A percentile compares a stretch with the other conserved stretches of the same genome.
phyloP scores from a whole-genome alignment of 495 filamentous ascomycete species.

The Trichoderma reesei region DNA sequence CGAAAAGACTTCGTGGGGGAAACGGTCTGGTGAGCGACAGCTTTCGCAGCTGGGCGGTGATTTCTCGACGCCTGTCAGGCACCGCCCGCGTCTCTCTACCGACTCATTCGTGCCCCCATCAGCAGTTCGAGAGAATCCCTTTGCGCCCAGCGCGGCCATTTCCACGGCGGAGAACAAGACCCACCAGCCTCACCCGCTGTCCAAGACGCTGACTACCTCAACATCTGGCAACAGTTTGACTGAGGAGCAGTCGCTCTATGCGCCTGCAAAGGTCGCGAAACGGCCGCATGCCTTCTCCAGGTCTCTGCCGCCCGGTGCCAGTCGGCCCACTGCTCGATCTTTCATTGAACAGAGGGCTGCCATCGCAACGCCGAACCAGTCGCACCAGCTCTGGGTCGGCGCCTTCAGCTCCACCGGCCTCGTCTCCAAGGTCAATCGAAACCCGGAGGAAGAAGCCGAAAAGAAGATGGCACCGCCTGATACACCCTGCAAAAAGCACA shows the following conservation, averaged over 20 bases:
- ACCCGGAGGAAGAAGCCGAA: slow-evolving; percentile 47
- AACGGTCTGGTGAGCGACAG: slow-evolving; percentile 36
- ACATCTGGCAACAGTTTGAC: slow-evolving; percentile 68
- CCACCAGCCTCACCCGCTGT: slow-evolving; percentile 71
- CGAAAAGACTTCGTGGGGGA: slow-evolving; percentile 48
- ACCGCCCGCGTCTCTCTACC: slow-evolving; percentile 62
- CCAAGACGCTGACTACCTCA: slow-evolving; percentile 72
- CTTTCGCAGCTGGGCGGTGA: slow-evolving; percentile 30
- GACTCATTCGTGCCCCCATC: slow-evolving; percentile 59
- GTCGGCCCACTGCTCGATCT: slow-evolving; percentile 21
- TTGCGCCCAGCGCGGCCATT: slow-evolving; percentile 42
- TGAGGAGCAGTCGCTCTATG: slow-evolving; percentile 54
- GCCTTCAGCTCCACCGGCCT: slow-evolving; percentile 93
- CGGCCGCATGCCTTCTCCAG: slow-evolving; percentile 2
- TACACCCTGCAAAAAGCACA: slow-evolving; percentile 84
- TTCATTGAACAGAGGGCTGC: background rate
- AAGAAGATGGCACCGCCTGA: slow-evolving; percentile 62
- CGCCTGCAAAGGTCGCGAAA: slow-evolving; percentile 40
- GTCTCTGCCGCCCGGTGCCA: slow-evolving; percentile 24
- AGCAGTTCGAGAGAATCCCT: slow-evolving; percentile 49
- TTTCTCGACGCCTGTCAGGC: slow-evolving; percentile 40
- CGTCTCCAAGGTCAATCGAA: slow-evolving; percentile 70
- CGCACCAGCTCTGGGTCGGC: slow-evolving; percentile 34
- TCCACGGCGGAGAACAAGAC: slow-evolving; percentile 44
- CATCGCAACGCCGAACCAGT: slow-evolving; percentile 17